A percentile compares a stretch with the other conserved stretches of the same genome.
Evolutionary conservation across 768 basidiomycete genomes (phyloP).

Genomic region (Suillus spraguei): DNA sequence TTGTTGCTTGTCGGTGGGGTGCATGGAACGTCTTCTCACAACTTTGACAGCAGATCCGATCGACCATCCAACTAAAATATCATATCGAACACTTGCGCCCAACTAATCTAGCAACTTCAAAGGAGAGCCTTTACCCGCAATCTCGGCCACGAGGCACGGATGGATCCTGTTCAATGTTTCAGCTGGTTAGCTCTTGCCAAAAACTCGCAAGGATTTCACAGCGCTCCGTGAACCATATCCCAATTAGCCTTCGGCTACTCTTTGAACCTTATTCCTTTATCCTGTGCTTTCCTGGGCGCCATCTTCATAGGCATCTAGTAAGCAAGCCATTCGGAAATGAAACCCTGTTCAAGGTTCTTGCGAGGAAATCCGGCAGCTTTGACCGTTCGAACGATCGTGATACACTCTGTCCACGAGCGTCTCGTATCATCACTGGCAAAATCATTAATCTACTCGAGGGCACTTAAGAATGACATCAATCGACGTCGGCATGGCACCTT

Average conservation of each 20-base stretch:
- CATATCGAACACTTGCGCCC: constrained; percentile 23
- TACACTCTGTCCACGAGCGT: background rate
- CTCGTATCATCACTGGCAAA: background rate
- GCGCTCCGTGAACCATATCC: constrained; percentile 19
- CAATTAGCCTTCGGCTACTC: constrained; percentile 20
- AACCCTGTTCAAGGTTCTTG: background rate
- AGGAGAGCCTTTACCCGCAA: constrained; percentile 21
- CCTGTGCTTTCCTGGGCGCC: background rate
- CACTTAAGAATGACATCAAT: constrained; percentile 3
- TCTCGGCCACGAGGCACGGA: constrained; percentile 18
- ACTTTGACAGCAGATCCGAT: constrained; percentile 29
- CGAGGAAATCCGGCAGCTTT: constrained; percentile 1
- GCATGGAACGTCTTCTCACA: constrained; percentile 15
- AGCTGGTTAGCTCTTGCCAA: constrained; percentile 19
- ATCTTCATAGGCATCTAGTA: background rate
- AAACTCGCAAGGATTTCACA: constrained; percentile 15
- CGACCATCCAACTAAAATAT: constrained; percentile 11
- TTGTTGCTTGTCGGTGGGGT: constrained; percentile 24
- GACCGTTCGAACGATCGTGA: background rate
- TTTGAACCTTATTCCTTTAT: constrained; percentile 25
- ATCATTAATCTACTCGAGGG: background rate
- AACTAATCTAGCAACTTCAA: constrained; percentile 35
- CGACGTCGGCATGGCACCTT: constrained; percentile 10
- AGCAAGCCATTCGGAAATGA: background rate
- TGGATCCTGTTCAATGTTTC: constrained; percentile 9